Conservation (phyloP, 192 early-diverging fungal genomes). For the Coemansia sp. region DNA sequence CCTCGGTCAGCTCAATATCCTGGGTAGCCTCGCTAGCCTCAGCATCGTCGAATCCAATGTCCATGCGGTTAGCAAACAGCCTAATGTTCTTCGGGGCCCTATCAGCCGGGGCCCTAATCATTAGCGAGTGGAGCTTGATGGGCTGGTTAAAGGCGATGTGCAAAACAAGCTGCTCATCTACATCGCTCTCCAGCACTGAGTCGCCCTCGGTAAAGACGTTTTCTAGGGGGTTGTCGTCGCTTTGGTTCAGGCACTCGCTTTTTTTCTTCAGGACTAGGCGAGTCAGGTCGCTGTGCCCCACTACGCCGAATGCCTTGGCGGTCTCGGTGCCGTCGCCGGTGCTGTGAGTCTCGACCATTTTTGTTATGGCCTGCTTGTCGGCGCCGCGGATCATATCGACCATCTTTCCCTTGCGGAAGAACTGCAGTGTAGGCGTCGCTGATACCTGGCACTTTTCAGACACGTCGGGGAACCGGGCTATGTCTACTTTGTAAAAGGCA, state of each 20-base stretch:
- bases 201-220: conserved; percentile 75
- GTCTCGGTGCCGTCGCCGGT: conserved; percentile 11
- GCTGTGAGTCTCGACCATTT: conserved; percentile 56
- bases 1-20: conserved; percentile 65
- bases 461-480: conserved; percentile 32
- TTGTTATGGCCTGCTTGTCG: conserved; percentile 66
- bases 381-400: conserved; percentile 81
- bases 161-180: conserved; percentile 93
- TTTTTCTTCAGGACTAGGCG: conserved; percentile 66
- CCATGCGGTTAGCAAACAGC: conserved; percentile 78
- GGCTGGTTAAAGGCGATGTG: conserved; percentile 84
- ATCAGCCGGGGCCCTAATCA: conserved; percentile 56
- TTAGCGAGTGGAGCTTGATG: conserved; percentile 61
- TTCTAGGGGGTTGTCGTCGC: conserved; percentile 67
- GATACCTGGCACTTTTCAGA: conserved; percentile 39
- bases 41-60: conserved; percentile 85
- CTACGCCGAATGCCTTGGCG: conserved; percentile 46
- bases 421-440: conserved; percentile 50
- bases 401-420: conserved; percentile 73
- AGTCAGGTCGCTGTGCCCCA: conserved; percentile 62
- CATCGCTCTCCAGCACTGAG: conserved; percentile 81
- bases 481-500: conserved; percentile 48
- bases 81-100: conserved; percentile 86
- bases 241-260: conserved; percentile 84
- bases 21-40: conserved; percentile 77